These are phyloP conservation scores for Cnidoscolus chayamansa DNA, from an alignment of 441 rosid genomes.

Conservation along the genomic window DNA sequence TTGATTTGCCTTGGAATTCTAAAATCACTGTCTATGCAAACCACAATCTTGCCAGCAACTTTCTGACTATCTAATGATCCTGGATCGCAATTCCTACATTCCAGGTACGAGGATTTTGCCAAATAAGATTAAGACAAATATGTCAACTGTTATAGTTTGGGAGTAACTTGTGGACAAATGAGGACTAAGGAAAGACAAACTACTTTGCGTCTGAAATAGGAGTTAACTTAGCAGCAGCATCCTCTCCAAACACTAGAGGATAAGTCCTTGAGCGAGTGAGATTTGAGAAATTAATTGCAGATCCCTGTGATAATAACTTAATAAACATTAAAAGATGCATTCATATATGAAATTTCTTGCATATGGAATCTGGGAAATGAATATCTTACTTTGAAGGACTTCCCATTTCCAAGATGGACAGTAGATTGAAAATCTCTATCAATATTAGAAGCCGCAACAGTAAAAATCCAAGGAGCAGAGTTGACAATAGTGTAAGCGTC, in stretches of 20 bases:
- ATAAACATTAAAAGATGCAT: not conserved
- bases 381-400: not conserved
- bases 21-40: not conserved
- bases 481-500: conserved; percentile 14
- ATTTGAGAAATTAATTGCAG: not conserved
- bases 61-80: not conserved
- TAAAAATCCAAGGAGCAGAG: conserved; percentile 48
- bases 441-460: conserved; percentile 46
- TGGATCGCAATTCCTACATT: not conserved
- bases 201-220: not conserved
- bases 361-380: not conserved
- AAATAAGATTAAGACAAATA: not conserved
- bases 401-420: conserved; percentile 40
- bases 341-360: not conserved
- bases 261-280: not conserved
- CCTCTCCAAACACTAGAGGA: not conserved
- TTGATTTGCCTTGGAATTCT: not conserved
- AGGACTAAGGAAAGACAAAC: not conserved
- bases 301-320: conserved; percentile 15
- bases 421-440: conserved; percentile 36
- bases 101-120: not conserved
- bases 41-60: not conserved
- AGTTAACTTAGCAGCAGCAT: not conserved
- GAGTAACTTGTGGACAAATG: not conserved
- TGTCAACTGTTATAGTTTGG: not conserved